Percentiles rank a stretch among this genome's conserved stretches.
Evolutionary conservation across 768 basidiomycete genomes (phyloP).

Genomic region (Floccularia luteovirens): DNA sequence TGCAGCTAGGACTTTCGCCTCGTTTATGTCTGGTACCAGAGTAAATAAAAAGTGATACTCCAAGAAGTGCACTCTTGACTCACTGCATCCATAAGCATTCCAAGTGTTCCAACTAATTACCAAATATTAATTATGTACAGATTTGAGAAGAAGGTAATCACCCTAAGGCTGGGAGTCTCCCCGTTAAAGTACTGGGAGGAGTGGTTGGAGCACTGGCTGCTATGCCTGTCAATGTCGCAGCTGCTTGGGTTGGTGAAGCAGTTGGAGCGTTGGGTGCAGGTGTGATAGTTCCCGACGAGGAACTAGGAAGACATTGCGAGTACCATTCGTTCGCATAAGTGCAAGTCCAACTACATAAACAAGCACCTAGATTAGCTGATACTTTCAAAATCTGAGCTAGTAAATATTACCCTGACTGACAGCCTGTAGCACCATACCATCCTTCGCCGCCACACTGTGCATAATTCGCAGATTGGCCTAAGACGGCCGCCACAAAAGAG

Average conservation of each 20-base stretch:
- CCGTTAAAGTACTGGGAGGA: constrained; percentile 29
- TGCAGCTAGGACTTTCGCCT: constrained; percentile 34
- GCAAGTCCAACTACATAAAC: constrained; percentile 29
- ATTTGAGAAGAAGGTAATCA: constrained; percentile 8
- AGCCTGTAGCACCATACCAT: constrained; percentile 25
- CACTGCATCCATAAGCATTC: constrained; percentile 37
- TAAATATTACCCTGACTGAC: constrained; percentile 16
- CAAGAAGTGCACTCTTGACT: not conserved
- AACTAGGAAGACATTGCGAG: constrained; percentile 28
- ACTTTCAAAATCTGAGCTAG: not conserved
- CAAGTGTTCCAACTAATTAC: constrained; percentile 43
- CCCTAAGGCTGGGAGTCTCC: constrained; percentile 41
- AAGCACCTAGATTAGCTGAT: not conserved
- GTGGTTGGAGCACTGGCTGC: constrained; percentile 29
- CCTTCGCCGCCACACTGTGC: constrained; percentile 25
- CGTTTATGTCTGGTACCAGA: constrained; percentile 28
- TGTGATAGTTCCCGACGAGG: too few relatives aligned
- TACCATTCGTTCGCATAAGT: constrained; percentile 24
- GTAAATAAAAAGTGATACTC: not conserved
- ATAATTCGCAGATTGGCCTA: constrained; percentile 13
- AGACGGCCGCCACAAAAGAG: too few relatives aligned
- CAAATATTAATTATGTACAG: not conserved
- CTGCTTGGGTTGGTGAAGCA: too few relatives aligned
- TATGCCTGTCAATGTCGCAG: constrained; percentile 18
- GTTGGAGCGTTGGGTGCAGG: too few relatives aligned